Evolutionary conservation across 192 early-diverging fungal genomes (phyloP).

Genomic region (Backusella australiensis): DNA sequence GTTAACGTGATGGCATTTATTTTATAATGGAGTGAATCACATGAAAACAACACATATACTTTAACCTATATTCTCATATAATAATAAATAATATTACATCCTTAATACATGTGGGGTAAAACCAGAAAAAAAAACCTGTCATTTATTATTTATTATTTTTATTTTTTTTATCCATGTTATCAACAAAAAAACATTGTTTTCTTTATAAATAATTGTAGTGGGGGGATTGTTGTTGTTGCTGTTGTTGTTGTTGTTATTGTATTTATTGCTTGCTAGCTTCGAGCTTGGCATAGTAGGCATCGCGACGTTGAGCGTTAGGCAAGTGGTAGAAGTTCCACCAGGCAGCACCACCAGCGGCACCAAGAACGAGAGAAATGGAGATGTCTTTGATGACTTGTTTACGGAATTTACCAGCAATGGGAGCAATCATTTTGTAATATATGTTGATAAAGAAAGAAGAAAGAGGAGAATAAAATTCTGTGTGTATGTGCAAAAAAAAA

Average conservation of each 20-base stretch:
- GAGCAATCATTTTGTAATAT: constrained; percentile 35
- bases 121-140: neutral
- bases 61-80: neutral
- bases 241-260: neutral
- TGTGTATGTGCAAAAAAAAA: neutral
- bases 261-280: constrained; percentile 37
- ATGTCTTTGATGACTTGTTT: constrained; percentile 44
- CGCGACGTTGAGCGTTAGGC: constrained; percentile 32
- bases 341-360: constrained; percentile 40
- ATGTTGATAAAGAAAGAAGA: neutral
- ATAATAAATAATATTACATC: neutral
- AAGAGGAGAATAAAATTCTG: neutral
- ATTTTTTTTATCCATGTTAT: neutral
- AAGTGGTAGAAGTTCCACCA: constrained; percentile 45
- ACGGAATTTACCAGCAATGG: constrained; percentile 47
- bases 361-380: constrained; percentile 33
- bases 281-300: constrained; percentile 44
- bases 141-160: neutral
- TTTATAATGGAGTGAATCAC: too few relatives aligned
- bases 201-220: neutral
- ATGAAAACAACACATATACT: neutral
- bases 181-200: neutral
- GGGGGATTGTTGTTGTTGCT: too few relatives aligned
- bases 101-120: neutral
- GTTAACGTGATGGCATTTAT: neutral